Percentiles rank a stretch among this genome's conserved stretches.
phyloP scores from a whole-genome alignment of 164 flowering plant genomes.

The Umbellularia californica region DNA sequence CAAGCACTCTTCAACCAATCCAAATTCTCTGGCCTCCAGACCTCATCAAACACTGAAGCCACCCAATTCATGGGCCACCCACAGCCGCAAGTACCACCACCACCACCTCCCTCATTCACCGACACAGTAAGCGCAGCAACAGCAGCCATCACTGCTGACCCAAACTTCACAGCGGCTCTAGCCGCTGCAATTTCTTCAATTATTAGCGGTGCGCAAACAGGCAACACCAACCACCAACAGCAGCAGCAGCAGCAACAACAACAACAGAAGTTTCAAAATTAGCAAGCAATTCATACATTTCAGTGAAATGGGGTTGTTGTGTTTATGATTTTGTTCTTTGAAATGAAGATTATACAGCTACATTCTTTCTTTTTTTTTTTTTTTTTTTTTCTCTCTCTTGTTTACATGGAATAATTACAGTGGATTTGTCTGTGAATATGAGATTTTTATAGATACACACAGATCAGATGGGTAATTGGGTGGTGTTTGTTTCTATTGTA shows the following conservation, averaged over 20 bases:
- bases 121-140: conserved; percentile 41
- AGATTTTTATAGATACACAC: not conserved
- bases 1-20: conserved; percentile 64
- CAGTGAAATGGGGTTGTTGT: not conserved
- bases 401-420: not conserved
- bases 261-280: too few species aligned
- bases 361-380: not conserved
- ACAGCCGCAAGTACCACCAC: conserved; percentile 18
- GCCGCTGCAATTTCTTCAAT: conserved; percentile 55
- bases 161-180: conserved; percentile 51
- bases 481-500: not conserved
- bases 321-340: not conserved
- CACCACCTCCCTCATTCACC: conserved; percentile 20
- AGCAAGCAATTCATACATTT: too few species aligned
- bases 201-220: conserved; percentile 28
- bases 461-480: not conserved
- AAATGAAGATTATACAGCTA: not conserved
- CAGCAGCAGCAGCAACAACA: not conserved
- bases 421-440: not conserved
- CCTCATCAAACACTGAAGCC: conserved; percentile 37
- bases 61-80: conserved; percentile 10
- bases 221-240: conserved; percentile 9
- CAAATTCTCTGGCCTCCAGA: conserved; percentile 64
- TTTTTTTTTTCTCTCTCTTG: not conserved
- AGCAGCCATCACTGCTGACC: conserved; percentile 53